These are phyloP conservation scores for Delonix regia DNA, from an alignment of 306 rosid species.

Conservation along the genomic window DNA sequence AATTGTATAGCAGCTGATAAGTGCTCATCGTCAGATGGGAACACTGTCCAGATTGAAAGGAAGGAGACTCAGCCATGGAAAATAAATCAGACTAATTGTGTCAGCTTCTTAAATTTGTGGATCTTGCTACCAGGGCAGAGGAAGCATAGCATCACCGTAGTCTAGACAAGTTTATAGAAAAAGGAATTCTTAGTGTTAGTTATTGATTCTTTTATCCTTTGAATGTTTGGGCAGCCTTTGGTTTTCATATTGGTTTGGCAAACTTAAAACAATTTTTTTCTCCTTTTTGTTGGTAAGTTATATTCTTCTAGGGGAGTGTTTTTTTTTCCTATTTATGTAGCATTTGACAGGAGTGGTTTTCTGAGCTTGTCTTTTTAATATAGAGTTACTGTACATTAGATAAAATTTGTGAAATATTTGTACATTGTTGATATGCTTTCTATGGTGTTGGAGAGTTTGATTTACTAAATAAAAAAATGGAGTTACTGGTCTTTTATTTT, in stretches of 20 bases:
- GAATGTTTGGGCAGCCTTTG: slow-evolving; percentile 24
- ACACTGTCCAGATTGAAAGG: slow-evolving; percentile 18
- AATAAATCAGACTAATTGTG: slow-evolving; percentile 17
- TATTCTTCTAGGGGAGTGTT: not conserved
- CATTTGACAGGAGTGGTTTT: not conserved
- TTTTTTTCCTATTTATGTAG: not conserved
- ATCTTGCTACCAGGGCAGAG: slow-evolving; percentile 23
- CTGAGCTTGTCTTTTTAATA: not conserved
- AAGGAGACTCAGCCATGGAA: not conserved
- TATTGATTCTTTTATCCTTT: slow-evolving; percentile 20
- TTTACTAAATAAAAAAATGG: not conserved
- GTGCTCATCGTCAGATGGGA: slow-evolving; percentile 5
- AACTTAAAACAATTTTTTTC: not conserved
- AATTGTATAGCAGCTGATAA: slow-evolving; percentile 66
- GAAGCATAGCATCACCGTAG: slow-evolving; percentile 19
- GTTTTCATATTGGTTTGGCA: slow-evolving; percentile 12
- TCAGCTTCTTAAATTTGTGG: slow-evolving; percentile 23
- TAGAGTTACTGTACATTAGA: not conserved
- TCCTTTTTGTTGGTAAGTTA: not conserved
- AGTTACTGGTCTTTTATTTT: not conserved
- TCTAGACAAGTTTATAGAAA: not conserved
- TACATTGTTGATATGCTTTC: not conserved
- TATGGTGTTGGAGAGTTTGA: not conserved
- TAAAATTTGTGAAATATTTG: slow-evolving; percentile 7
- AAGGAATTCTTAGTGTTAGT: slow-evolving; percentile 20